These are phyloP conservation scores for Cutaneotrichosporon cutaneum DNA, from an alignment of 1,284 basidiomycete genomes.

Conservation along the genomic window DNA sequence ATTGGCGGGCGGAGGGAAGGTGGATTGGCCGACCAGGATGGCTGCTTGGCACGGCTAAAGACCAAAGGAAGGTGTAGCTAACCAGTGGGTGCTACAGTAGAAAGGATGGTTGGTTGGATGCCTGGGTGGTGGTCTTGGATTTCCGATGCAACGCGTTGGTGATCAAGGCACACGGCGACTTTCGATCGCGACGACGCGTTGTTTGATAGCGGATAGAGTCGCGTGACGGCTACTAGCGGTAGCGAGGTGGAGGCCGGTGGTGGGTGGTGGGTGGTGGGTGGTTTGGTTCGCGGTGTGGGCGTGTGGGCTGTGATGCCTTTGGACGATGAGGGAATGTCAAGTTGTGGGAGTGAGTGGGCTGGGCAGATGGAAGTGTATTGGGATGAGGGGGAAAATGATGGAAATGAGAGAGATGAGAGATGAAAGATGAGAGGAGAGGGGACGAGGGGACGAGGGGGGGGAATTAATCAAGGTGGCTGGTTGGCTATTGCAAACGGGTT, in stretches of 20 bases:
- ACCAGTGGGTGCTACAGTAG: not conserved
- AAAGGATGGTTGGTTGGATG: no score
- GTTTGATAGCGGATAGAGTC: not conserved
- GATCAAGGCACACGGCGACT: not conserved
- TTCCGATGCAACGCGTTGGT: no score
- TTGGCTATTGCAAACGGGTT: no score
- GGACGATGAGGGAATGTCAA: not conserved
- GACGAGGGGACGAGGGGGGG: constrained; percentile 2
- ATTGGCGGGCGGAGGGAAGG: not conserved
- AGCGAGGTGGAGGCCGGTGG: not conserved
- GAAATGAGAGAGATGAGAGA: not conserved
- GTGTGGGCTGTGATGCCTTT: not conserved
- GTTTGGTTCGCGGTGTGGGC: not conserved
- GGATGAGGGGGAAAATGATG: no score
- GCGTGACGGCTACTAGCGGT: not conserved
- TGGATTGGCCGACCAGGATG: not conserved
- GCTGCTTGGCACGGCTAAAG: not conserved
- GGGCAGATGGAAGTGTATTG: no score
- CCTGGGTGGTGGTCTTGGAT: no score
- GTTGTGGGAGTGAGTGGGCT: not conserved
- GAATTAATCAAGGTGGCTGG: not conserved
- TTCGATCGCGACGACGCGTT: not conserved
- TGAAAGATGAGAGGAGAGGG: not conserved
- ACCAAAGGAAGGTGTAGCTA: not conserved
- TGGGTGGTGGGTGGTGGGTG: not conserved